Conservation (phyloP, 1,284 basidiomycete species). For the Cutaneotrichosporon cyanovorans region DNA sequence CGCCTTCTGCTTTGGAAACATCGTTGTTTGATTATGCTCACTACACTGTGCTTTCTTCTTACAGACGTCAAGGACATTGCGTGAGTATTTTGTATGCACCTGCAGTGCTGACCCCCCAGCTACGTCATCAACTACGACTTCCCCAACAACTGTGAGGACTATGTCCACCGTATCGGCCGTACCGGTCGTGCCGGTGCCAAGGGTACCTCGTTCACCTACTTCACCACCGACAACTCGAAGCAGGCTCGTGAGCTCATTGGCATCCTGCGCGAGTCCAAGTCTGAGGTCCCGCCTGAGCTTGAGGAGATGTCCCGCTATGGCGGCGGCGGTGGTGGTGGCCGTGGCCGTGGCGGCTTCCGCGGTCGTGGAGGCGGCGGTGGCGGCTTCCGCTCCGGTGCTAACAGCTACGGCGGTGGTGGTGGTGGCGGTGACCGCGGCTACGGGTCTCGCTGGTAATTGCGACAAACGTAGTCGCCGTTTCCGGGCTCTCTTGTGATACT, state of each 20-base stretch:
- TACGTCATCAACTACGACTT: conserved; percentile 73
- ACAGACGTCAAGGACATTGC: conserved; percentile 45
- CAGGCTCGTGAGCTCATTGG: conserved; percentile 81
- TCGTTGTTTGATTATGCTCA: conserved; percentile 18
- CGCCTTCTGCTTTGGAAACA: conserved; percentile 8
- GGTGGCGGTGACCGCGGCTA: conserved; percentile 42
- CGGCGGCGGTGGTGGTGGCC: conserved; percentile 51
- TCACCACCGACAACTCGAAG: conserved; percentile 91
- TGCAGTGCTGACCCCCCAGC: conserved; percentile 17
- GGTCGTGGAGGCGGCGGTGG: conserved; percentile 51
- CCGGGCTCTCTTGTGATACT: conserved; percentile 2
- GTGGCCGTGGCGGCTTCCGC: conserved; percentile 44
- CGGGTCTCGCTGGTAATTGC: conserved; percentile 32
- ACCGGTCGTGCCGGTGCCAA: conserved; percentile 53
- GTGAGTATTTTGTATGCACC: too few species aligned
- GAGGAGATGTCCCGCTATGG: conserved; percentile 88
- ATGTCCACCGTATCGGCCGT: conserved; percentile 53
- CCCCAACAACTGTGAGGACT: conserved; percentile 61
- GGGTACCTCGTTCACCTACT: conserved; percentile 85
- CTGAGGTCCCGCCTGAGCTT: conserved; percentile 76
- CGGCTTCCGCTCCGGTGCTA: conserved; percentile 24
- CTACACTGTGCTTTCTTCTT: conserved; percentile 12
- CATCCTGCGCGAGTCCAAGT: conserved; percentile 86
- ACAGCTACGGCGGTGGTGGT: conserved; percentile 21
- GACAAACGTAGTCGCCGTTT: conserved; percentile 15